phyloP scores from a whole-genome alignment of 768 basidiomycete genomes.

The Rhizopogon vinicolor region DNA sequence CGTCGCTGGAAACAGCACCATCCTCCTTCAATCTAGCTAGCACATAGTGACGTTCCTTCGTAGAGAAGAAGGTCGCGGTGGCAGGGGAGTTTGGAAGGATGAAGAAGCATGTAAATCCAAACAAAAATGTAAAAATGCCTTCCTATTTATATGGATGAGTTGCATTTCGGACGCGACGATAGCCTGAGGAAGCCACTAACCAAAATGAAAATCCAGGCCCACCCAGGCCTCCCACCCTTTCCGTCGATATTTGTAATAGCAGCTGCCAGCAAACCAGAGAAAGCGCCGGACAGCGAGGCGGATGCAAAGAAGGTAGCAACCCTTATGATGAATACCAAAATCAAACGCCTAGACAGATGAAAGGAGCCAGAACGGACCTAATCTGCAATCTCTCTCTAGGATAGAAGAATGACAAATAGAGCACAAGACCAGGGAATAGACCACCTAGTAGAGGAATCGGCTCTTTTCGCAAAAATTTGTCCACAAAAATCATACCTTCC shows the following conservation, averaged over 20 bases:
- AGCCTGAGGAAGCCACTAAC: conserved; percentile 18
- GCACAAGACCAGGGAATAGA: conserved; percentile 51
- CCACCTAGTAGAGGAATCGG: conserved; percentile 35
- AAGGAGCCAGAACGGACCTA: conserved; percentile 3
- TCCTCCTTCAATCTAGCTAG: conserved; percentile 17
- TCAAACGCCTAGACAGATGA: no score
- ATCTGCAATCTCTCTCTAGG: conserved; percentile 26
- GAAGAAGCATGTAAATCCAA: conserved; percentile 48
- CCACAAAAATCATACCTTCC: conserved; percentile 40
- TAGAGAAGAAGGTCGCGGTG: conserved; percentile 45
- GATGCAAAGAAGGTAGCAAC: conserved; percentile 34
- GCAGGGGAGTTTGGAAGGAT: conserved; percentile 42
- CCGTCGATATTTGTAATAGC: conserved; percentile 57
- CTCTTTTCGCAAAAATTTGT: neutral
- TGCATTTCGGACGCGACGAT: neutral
- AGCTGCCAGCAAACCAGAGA: conserved; percentile 61
- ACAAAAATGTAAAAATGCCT: conserved; percentile 58
- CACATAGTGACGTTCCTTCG: conserved; percentile 46
- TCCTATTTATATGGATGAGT: conserved; percentile 27
- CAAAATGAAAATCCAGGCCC: conserved; percentile 60
- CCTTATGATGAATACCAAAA: conserved; percentile 14
- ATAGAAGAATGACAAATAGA: conserved; percentile 51
- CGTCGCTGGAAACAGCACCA: conserved; percentile 34
- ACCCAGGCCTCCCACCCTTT: conserved; percentile 45
- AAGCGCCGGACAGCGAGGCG: conserved; percentile 53